Conservation (phyloP, 2,329 filamentous ascomycete genomes). For the Pyrenochaeta sp. region DNA sequence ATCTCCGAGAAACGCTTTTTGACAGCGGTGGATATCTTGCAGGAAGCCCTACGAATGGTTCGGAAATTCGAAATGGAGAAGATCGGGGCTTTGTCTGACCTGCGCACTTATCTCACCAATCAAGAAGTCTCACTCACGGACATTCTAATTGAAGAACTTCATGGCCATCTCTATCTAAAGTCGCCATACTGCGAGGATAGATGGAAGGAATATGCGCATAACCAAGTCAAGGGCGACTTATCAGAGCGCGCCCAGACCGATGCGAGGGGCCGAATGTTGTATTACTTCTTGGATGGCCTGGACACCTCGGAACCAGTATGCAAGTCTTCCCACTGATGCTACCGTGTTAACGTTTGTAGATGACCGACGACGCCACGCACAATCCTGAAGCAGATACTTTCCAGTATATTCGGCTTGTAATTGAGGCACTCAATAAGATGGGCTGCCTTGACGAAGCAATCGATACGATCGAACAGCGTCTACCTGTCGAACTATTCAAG, state of each 20-base stretch:
- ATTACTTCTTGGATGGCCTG: constrained; percentile 65
- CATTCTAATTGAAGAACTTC: constrained; percentile 94
- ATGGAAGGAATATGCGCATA: constrained; percentile 84
- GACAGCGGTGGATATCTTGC: constrained; percentile 88
- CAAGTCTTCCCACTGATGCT: background rate
- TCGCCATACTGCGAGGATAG: constrained; percentile 96
- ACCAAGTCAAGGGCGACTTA: constrained; percentile 60
- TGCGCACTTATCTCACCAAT: constrained; percentile 88
- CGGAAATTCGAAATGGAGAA: constrained; percentile 88
- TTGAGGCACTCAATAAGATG: constrained; percentile 90
- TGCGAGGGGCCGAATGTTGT: constrained; percentile 62
- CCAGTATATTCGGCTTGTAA: constrained; percentile 85
- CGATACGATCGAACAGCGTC: constrained; percentile 87
- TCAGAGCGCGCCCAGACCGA: constrained; percentile 45
- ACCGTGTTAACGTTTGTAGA: constrained; percentile 44
- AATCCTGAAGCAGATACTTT: constrained; percentile 97
- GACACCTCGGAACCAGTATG: constrained; percentile 57
- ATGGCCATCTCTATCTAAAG: constrained; percentile 96
- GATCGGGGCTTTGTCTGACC: constrained; percentile 86
- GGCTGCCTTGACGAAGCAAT: constrained; percentile 85
- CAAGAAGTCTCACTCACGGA: constrained; percentile 93
- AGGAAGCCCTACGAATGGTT: constrained; percentile 84
- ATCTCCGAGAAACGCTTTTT: constrained; percentile 97
- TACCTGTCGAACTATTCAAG: constrained; percentile 91
- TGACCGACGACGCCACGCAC: constrained; percentile 87